phyloP scores from a whole-genome alignment of 805 yeast species.

The Myxozyma melibiosi region DNA sequence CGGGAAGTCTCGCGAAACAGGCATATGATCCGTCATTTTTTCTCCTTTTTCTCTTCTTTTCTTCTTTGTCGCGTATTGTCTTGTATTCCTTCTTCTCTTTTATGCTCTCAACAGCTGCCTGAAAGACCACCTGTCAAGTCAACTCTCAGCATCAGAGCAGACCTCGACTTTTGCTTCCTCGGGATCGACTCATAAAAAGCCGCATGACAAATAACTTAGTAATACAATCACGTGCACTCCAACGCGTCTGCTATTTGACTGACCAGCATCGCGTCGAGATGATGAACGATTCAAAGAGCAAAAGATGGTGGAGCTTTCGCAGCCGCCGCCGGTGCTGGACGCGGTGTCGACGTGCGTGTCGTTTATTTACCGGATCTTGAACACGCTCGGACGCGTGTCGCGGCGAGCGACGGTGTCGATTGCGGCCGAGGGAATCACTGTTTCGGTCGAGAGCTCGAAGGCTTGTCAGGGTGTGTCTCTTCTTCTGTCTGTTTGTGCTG shows the following conservation, averaged over 20 bases:
- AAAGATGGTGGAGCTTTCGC: not conserved
- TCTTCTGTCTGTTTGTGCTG: not conserved
- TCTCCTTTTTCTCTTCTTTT: too few species aligned
- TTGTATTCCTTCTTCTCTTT: too few species aligned
- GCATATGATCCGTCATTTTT: constrained; percentile 11
- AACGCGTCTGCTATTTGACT: not conserved
- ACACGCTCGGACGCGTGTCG: constrained; percentile 22
- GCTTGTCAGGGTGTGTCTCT: constrained; percentile 15
- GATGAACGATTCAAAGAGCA: not conserved
- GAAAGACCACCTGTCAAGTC: too few species aligned
- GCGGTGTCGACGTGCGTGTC: constrained; percentile 30
- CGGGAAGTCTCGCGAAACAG: constrained; percentile 20
- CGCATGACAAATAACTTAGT: not conserved
- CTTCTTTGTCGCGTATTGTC: not conserved
- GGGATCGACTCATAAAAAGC: not conserved
- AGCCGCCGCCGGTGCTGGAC: constrained; percentile 19
- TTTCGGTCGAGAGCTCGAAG: constrained; percentile 22
- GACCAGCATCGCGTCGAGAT: not conserved
- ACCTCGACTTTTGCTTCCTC: not conserved
- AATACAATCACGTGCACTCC: too few species aligned
- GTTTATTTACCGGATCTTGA: constrained; percentile 25
- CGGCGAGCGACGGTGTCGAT: constrained; percentile 19
- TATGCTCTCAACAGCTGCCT: too few species aligned
- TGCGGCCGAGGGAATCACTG: constrained; percentile 21
- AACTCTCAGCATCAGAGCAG: too few species aligned